Base-by-base conservation (phyloP, 2,329 filamentous ascomycete species). In the Thermothelomyces thermophilus region DNA sequence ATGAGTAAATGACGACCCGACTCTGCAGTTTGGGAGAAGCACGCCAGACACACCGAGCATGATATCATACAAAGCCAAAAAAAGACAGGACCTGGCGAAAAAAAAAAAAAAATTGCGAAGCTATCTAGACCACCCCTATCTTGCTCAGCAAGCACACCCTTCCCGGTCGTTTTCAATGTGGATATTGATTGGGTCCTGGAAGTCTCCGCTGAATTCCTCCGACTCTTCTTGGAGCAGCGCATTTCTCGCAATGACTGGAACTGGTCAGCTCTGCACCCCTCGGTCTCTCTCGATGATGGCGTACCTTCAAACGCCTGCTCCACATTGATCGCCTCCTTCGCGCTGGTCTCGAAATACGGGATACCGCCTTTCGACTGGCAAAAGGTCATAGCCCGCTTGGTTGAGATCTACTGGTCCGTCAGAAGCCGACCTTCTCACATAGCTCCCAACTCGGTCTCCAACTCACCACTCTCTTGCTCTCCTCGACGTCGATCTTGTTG, bases 401-500 rank as follows among this genome's bases (percentile, higher is more conserved):
- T 90, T 26, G 89, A 95, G 62, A 98, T 94, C 84, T 88, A 3
- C 11, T 8, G 11, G 20, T 24, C 8, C 4, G 41, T 48, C 22
- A 50, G 53, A 20, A 11, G 26, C 16, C 19, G 17, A 13, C 7
- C 10, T 26, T 14, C 7, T 16, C 16, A 26, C 22, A n/a, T n/a
- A n/a, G 2, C 9, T 6, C 36, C 10, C 10, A 14, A 3, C 5
- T 5, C 8, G 1, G 13, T 5, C 9, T 20, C 14, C 6, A 14
- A 68, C 78, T 61, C 66, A 87, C 86, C 76, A 93, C 89, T 68
- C 93, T 81, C 78, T 96, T 96, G 76, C 86, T 95, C 73, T 97
- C 93, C 68, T 96, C 93, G 40, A 96, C 85, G 73, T 98, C 93
- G 63, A 98, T 95, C 79, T 98, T 98, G 79, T 98, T 98, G 51